Percentiles rank a stretch among this genome's conserved stretches.
Conservation (phyloP, 192 early-diverging fungal species). For the Entomortierella parvispora region DNA sequence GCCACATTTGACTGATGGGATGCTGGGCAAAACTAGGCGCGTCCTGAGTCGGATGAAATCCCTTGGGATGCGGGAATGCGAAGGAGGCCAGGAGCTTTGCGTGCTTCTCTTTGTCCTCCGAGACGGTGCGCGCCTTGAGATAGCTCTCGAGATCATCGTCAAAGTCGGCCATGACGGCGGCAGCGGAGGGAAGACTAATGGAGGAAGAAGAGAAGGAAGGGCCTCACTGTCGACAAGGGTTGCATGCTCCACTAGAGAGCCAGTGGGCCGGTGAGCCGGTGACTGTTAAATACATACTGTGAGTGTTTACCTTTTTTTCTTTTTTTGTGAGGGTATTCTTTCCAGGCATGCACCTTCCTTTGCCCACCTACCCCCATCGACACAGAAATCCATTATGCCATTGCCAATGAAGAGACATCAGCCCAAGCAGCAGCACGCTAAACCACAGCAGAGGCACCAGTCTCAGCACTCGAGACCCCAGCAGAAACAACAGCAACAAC, state of each 20-base stretch:
- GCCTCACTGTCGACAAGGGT: background rate
- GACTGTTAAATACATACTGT: constrained; percentile 4
- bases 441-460: too few relatives aligned
- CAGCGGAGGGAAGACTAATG: background rate
- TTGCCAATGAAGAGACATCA: too few relatives aligned
- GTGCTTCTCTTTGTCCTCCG: constrained; percentile 19
- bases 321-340: constrained; percentile 10
- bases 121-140: constrained; percentile 28
- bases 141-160: constrained; percentile 45
- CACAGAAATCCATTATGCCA: too few relatives aligned
- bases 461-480: too few relatives aligned
- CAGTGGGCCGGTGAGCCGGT: background rate
- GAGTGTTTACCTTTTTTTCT: background rate
- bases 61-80: constrained; percentile 30
- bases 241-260: background rate
- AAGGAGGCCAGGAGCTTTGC: constrained; percentile 1
- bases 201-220: background rate
- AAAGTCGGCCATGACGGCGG: constrained; percentile 29
- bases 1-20: constrained; percentile 62
- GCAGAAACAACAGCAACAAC: too few relatives aligned
- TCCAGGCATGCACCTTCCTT: background rate
- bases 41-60: constrained; percentile 25
- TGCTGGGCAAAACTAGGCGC: constrained; percentile 38
- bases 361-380: too few relatives aligned
- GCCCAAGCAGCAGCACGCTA: too few relatives aligned